A percentile compares a stretch with the other conserved stretches of the same genome.
phyloP scores from a whole-genome alignment of 495 filamentous ascomycete genomes.

The Penicillium coprophilum region DNA sequence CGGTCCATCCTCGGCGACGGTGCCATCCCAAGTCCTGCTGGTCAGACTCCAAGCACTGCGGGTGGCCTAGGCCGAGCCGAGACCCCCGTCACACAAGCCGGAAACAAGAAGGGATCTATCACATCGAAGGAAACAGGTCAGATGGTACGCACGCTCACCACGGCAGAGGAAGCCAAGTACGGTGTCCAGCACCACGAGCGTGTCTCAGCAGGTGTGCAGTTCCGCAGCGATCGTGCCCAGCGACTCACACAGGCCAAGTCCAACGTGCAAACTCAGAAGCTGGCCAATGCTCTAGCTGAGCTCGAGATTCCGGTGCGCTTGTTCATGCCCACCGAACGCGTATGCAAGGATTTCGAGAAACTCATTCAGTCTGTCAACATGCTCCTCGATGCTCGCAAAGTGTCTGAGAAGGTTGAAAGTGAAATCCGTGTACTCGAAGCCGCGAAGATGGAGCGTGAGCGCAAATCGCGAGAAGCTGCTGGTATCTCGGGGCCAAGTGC shows the following conservation, averaged over 20 bases:
- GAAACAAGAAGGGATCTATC: constrained; percentile 54
- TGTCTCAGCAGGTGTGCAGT: constrained; percentile 67
- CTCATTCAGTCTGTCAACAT: constrained; percentile 71
- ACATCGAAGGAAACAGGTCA: constrained; percentile 45
- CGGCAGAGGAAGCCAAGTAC: constrained; percentile 72
- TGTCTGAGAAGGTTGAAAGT: constrained; percentile 79
- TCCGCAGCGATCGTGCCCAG: constrained; percentile 79
- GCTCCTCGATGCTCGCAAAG: constrained; percentile 79
- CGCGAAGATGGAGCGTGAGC: constrained; percentile 60
- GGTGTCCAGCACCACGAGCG: constrained; percentile 87
- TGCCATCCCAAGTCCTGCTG: constrained; percentile 46
- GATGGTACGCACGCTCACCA: constrained; percentile 65
- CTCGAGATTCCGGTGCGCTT: constrained; percentile 76
- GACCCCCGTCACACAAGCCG: constrained; percentile 35
- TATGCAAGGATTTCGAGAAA: constrained; percentile 77
- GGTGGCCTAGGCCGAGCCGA: constrained; percentile 37
- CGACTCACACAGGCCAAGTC: constrained; percentile 83
- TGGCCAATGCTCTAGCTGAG: constrained; percentile 73
- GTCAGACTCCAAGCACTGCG: constrained; percentile 49
- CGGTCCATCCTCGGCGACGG: constrained; percentile 62
- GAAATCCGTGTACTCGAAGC: constrained; percentile 75
- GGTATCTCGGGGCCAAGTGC: constrained; percentile 14
- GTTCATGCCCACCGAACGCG: constrained; percentile 79
- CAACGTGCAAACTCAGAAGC: constrained; percentile 75
- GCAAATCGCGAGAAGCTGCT: constrained; percentile 28